Percentiles rank a stretch among this genome's conserved stretches.
Evolutionary conservation across 345 rosid species (phyloP).

Genomic region (Cardiospermum halicacabum): DNA sequence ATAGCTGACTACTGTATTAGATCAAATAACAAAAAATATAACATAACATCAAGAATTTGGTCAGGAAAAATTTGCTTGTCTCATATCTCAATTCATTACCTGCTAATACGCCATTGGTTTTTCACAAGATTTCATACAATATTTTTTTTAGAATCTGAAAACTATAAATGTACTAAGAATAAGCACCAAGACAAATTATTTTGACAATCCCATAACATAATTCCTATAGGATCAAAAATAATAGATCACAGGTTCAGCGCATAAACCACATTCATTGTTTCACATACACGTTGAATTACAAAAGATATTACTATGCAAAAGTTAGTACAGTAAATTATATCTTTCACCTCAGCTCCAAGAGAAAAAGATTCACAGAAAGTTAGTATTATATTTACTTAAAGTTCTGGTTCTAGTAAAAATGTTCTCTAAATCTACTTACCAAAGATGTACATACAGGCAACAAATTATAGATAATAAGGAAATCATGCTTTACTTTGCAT

Average conservation of each 20-base stretch:
- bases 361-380: neutral
- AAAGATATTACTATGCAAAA: neutral
- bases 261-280: neutral
- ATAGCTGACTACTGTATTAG: too few relatives aligned
- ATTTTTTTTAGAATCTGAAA: neutral
- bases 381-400: too few relatives aligned
- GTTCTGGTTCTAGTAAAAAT: too few relatives aligned
- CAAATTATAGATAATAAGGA: too few relatives aligned
- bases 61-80: neutral
- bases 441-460: too few relatives aligned
- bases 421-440: too few relatives aligned
- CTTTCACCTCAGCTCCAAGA: neutral
- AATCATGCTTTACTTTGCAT: too few relatives aligned
- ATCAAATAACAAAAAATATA: too few relatives aligned
- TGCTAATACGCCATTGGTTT: neutral
- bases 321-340: neutral
- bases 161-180: neutral
- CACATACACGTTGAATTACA: neutral
- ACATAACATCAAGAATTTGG: neutral
- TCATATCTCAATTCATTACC: neutral
- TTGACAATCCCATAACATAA: neutral
- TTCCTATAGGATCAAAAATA: neutral
- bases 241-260: neutral
- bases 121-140: neutral
- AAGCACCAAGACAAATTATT: neutral